Conservation (phyloP, 1,284 basidiomycete species). For the Ustilago loliicola region DNA sequence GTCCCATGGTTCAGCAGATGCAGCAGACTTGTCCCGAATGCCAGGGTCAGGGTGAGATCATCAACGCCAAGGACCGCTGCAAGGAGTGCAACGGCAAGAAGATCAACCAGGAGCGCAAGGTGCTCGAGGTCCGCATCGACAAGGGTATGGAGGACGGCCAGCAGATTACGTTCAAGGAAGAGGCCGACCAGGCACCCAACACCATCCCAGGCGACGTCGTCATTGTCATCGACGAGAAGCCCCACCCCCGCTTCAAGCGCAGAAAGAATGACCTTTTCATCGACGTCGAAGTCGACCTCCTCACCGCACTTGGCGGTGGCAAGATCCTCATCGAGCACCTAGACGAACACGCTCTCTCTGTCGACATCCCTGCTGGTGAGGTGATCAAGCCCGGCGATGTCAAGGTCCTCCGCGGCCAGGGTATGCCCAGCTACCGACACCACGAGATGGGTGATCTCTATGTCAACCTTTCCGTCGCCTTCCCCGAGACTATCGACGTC, state of each 20-base stretch:
- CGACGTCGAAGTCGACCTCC: slow-evolving; percentile 90
- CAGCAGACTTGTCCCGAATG: slow-evolving; percentile 96
- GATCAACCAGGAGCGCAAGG: slow-evolving; percentile 93
- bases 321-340: slow-evolving; percentile 91
- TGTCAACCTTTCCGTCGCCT: slow-evolving; percentile 87
- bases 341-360: slow-evolving; percentile 88
- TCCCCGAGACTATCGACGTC: slow-evolving; percentile 86
- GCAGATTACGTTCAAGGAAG: slow-evolving; percentile 92
- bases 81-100: slow-evolving; percentile 95
- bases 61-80: slow-evolving; percentile 94
- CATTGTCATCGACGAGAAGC: slow-evolving; percentile 96
- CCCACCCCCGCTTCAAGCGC: slow-evolving; percentile 89
- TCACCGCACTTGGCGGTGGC: slow-evolving; percentile 94
- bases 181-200: slow-evolving; percentile 94
- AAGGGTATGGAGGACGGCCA: slow-evolving; percentile 99
- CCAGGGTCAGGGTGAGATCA: slow-evolving; percentile 89
- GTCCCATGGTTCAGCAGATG: slow-evolving; percentile 99
- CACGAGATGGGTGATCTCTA: slow-evolving; percentile 96
- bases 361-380: slow-evolving; percentile 86
- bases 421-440: slow-evolving; percentile 98
- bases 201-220: slow-evolving; percentile 94
- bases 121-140: slow-evolving; percentile 98
- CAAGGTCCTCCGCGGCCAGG: slow-evolving; percentile 93
- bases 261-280: slow-evolving; percentile 91
- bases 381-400: slow-evolving; percentile 91